Evolutionary conservation across 768 basidiomycete species (phyloP), one percentile per base, ranked within the genome.

Genomic region (Suillus hirtellus): DNA sequence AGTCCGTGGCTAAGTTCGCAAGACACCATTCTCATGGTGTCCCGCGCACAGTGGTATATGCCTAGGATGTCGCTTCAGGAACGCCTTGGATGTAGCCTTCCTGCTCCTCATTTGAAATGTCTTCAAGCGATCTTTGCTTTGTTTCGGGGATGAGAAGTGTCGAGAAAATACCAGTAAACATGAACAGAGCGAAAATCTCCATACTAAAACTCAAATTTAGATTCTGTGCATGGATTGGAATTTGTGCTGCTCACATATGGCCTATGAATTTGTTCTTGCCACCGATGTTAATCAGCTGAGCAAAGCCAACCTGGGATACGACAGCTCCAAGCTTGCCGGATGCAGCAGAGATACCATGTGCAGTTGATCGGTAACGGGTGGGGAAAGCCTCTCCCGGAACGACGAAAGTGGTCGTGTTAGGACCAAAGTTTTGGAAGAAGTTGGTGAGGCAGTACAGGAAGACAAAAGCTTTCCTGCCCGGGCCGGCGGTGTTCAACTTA

Each of bases 401-500:
- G 62, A 93, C 62, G 74, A 95, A 94, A 0, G 92, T 93, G 1
- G 90, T 93, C 0, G 83, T 84, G 68, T 93, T 92, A 14, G 89
- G 90, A 2, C 90, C 92, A 66, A 93, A 94, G 77, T 94, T 94
- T 79, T 92, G 89, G 89, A 93, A 92, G 79, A 93, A 93, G 72
- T 91, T 89, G 69, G 91, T 84, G 21, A 95, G 79, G 73, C 91
- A 91, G 79, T 94, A 95, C 34, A 92, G 83, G 78, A 90, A 89
- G 59, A 92, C 87, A 73, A 95, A 93, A 3, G 80, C 90, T 42
- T 84, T 85, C 17, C 56, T 80, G 21, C 76, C 73, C 2, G 72
- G 14, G 1, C 66, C 3, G 2, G 80, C 82, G 34, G 80, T 78
- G 59, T 52, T 86, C 60, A 87, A 80, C 68, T 78, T 81, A 71